Conservation (phyloP, 345 rosid species). For the Psidium guajava region DNA sequence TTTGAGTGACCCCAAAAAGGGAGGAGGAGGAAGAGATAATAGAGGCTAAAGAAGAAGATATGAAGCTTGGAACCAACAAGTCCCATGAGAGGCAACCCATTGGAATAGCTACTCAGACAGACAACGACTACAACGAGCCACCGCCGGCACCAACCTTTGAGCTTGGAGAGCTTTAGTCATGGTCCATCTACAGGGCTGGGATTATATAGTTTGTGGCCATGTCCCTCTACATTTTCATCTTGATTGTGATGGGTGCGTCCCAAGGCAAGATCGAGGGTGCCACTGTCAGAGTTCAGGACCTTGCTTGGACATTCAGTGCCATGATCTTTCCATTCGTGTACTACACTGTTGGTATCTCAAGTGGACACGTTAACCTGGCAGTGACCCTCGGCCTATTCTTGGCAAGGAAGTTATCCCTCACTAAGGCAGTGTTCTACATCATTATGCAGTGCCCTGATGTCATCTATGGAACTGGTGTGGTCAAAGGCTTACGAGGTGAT, state of each 20-base stretch:
- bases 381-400: conserved; percentile 20
- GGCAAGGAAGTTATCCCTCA: conserved; percentile 22
- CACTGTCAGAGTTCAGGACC: conserved; percentile 10
- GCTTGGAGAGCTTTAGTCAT: conserved; percentile 13
- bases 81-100: conserved; percentile 14
- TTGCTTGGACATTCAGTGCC: conserved; percentile 18
- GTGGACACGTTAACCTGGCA: conserved; percentile 24
- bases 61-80: conserved; percentile 16
- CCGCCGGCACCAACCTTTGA: conserved; percentile 18
- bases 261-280: not conserved
- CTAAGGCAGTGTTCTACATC: conserved; percentile 20
- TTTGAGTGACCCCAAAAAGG: not conserved
- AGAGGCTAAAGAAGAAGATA: conserved; percentile 16
- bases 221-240: conserved; percentile 12
- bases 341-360: conserved; percentile 19
- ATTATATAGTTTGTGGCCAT: conserved; percentile 19
- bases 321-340: conserved; percentile 17
- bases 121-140: conserved; percentile 15
- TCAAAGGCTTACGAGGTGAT: conserved; percentile 15
- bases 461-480: conserved; percentile 19
- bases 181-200: conserved; percentile 20
- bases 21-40: not conserved
- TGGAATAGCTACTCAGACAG: conserved; percentile 10
- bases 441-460: conserved; percentile 18
- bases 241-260: conserved; percentile 20